Evolutionary conservation across 1,284 basidiomycete genomes (phyloP).

Genomic region (Sanguinoderma infundibulare): DNA sequence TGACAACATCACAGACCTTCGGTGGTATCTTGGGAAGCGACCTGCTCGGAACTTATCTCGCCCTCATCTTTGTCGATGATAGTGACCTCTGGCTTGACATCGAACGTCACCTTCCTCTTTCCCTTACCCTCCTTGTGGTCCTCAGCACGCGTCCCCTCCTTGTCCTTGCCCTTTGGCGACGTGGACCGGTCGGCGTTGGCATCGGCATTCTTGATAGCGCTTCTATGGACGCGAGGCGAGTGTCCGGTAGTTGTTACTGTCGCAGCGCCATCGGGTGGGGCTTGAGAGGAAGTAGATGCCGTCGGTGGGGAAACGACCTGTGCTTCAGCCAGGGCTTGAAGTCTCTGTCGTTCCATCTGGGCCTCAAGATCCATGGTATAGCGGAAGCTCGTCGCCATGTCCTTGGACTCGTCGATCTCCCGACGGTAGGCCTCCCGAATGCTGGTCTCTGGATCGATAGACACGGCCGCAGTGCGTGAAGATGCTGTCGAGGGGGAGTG

Average conservation of each 20-base stretch:
- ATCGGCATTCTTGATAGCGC: constrained; percentile 33
- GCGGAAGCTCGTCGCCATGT: constrained; percentile 70
- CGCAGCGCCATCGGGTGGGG: not conserved
- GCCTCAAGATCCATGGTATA: constrained; percentile 66
- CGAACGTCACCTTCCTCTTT: constrained; percentile 76
- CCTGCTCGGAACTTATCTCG: constrained; percentile 11
- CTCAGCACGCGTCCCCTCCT: not conserved
- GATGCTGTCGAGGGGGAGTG: constrained; percentile 34
- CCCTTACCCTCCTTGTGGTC: constrained; percentile 43
- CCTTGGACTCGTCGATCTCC: constrained; percentile 61
- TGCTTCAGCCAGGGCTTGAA: constrained; percentile 12
- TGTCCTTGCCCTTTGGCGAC: constrained; percentile 16
- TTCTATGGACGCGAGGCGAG: constrained; percentile 31
- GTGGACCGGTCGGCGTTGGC: constrained; percentile 17
- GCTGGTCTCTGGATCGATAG: constrained; percentile 30
- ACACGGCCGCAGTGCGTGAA: constrained; percentile 29
- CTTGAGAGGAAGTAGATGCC: constrained; percentile 12
- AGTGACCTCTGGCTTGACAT: constrained; percentile 60
- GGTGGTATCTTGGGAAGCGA: not conserved
- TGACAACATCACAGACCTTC: constrained; percentile 34
- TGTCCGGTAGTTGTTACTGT: constrained; percentile 25
- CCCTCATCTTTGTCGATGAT: constrained; percentile 41
- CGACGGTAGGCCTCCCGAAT: constrained; percentile 54
- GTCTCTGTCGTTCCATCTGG: constrained; percentile 46
- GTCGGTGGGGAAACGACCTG: constrained; percentile 11